phyloP scores from a whole-genome alignment of 805 yeast species.

The Isabelozyma rhagii region DNA sequence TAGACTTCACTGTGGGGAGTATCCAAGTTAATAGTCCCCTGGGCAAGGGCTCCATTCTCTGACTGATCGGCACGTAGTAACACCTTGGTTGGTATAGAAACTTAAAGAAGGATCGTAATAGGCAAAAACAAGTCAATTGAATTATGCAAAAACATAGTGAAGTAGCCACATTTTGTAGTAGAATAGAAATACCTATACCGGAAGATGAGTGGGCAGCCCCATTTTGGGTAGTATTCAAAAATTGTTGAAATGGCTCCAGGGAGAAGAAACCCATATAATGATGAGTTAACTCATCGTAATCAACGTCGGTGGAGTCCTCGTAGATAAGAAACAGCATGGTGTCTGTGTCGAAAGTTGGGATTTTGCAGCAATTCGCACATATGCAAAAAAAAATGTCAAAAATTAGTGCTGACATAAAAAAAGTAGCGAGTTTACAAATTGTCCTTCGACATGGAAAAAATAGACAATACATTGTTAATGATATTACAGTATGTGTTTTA shows the following conservation, averaged over 20 bases:
- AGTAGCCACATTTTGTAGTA: conserved; percentile 53
- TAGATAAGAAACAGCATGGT: not conserved
- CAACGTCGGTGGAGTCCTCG: conserved; percentile 2
- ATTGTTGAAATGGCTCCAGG: conserved; percentile 28
- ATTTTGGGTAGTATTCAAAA: conserved; percentile 51
- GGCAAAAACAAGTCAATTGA: conserved; percentile 46
- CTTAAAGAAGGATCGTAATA: conserved; percentile 29
- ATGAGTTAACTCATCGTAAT: conserved; percentile 23
- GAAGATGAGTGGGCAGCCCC: conserved; percentile 57
- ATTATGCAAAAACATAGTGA: conserved; percentile 51
- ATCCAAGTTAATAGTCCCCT: conserved; percentile 58
- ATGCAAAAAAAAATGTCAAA: not conserved
- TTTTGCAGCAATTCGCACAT: not conserved
- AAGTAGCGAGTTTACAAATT: too few relatives aligned
- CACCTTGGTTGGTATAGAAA: conserved; percentile 55
- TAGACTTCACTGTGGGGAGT: conserved; percentile 34
- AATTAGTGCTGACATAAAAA: too few relatives aligned
- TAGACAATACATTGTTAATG: not conserved
- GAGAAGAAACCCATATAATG: conserved; percentile 27
- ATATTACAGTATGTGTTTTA: not conserved
- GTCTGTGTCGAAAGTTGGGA: not conserved
- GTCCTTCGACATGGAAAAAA: too few relatives aligned
- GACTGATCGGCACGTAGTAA: conserved; percentile 38
- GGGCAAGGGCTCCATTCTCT: conserved; percentile 35
- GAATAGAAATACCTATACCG: conserved; percentile 56